These are phyloP conservation scores for Trifolium subterraneum DNA, from an alignment of 306 rosid species.

Conservation along the genomic window DNA sequence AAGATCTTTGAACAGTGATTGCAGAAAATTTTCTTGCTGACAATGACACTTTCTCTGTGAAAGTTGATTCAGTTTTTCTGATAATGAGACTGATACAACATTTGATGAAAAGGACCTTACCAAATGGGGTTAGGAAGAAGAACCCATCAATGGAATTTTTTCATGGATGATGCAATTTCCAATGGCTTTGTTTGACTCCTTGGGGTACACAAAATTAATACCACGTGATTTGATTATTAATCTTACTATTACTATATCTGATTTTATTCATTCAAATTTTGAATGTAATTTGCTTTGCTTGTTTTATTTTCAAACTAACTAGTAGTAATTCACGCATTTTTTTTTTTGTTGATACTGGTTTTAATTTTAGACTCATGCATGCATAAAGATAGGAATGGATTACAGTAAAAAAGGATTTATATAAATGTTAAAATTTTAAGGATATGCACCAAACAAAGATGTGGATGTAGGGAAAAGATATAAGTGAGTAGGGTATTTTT, in stretches of 20 bases:
- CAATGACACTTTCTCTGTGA: constrained; percentile 42
- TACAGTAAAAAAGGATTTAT: neutral
- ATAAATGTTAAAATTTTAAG: no score
- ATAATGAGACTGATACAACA: constrained; percentile 48
- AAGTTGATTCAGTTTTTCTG: constrained; percentile 39
- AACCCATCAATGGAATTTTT: constrained; percentile 37
- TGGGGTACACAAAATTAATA: constrained; percentile 17
- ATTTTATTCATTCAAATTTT: constrained; percentile 39
- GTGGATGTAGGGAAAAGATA: no score
- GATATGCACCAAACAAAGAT: no score
- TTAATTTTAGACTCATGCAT: neutral
- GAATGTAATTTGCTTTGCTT: constrained; percentile 2
- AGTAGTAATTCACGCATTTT: neutral
- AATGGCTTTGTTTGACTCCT: constrained; percentile 32
- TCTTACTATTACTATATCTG: neutral
- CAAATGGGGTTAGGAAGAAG: constrained; percentile 24
- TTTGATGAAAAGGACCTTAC: constrained; percentile 41
- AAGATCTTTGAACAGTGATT: constrained; percentile 51
- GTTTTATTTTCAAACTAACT: neutral
- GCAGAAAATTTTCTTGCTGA: constrained; percentile 44
- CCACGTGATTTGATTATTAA: constrained; percentile 11
- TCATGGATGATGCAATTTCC: constrained; percentile 33
- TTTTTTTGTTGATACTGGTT: neutral
- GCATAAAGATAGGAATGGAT: constrained; percentile 5
- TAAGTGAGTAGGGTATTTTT: no score